Conservation (phyloP, 306 rosid genomes). For the Mimosa bimucronata region DNA sequence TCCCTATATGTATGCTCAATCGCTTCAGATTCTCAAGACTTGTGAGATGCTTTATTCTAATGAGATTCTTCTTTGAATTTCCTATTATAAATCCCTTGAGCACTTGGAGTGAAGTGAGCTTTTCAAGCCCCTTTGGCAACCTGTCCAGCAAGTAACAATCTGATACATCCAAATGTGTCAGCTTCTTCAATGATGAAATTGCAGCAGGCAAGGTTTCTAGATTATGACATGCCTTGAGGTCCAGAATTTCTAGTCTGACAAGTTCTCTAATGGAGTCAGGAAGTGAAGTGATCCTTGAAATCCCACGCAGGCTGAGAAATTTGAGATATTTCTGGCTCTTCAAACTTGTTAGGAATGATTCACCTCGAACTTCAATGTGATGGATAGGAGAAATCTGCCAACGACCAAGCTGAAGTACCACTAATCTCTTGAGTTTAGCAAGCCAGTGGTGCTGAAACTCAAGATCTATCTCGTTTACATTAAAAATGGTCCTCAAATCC, state of each 20-base stretch:
- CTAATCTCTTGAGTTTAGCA: background rate
- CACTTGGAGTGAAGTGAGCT: conserved; percentile 42
- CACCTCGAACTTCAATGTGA: conserved; percentile 29
- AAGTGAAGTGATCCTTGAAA: conserved; percentile 20
- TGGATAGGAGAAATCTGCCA: conserved; percentile 20
- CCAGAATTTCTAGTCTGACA: background rate
- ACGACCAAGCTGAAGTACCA: conserved; percentile 41
- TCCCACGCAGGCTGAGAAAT: conserved; percentile 34
- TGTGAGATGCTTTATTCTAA: background rate
- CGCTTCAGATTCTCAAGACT: background rate
- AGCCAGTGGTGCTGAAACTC: conserved; percentile 2
- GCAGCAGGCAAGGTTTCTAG: background rate
- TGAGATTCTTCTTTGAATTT: background rate
- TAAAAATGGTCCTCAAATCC: conserved; percentile 34
- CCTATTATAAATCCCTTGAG: conserved; percentile 51
- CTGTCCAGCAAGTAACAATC: conserved; percentile 51
- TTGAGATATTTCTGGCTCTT: conserved; percentile 23
- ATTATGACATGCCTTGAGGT: background rate
- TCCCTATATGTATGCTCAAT: background rate
- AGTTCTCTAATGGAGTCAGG: background rate
- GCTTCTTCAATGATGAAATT: background rate
- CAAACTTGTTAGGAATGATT: background rate
- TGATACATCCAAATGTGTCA: background rate
- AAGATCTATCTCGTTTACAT: conserved; percentile 20
- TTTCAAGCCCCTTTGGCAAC: conserved; percentile 45